Conservation (phyloP, 164 flowering plant species). For the Vitis rupestris region DNA sequence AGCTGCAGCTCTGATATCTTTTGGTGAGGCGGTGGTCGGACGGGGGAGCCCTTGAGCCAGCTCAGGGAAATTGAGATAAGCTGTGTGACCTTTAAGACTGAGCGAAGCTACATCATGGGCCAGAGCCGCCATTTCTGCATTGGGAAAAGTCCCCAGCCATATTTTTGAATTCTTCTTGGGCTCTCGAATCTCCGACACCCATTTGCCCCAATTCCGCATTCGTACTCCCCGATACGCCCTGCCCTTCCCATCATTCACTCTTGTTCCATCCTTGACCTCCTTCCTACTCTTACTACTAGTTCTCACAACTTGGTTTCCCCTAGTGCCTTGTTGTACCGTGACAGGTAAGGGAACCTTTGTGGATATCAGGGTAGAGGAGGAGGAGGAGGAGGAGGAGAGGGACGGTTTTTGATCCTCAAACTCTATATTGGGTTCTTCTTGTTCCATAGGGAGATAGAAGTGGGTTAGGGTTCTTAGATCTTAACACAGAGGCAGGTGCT, state of each 20-base stretch:
- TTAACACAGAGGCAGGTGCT: background rate
- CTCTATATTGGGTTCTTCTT: background rate
- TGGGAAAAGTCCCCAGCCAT: conserved; percentile 63
- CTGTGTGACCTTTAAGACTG: conserved; percentile 50
- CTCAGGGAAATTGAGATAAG: conserved; percentile 59
- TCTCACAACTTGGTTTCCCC: background rate
- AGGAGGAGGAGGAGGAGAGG: background rate
- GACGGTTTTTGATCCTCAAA: background rate
- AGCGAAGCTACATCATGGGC: conserved; percentile 68
- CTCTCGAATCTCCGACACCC: conserved; percentile 68
- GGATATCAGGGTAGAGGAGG: background rate
- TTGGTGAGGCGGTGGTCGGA: conserved; percentile 40
- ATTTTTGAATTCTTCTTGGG: conserved; percentile 65
- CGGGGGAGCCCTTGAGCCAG: conserved; percentile 45
- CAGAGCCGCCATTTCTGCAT: conserved; percentile 69
- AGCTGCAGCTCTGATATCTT: conserved; percentile 59
- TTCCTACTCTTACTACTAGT: background rate
- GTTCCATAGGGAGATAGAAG: conserved; percentile 1
- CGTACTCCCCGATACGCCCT: conserved; percentile 49
- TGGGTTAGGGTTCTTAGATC: background rate
- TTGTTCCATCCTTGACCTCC: background rate
- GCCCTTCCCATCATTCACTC: conserved; percentile 4
- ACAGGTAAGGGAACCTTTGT: no score
- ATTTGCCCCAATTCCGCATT: conserved; percentile 60
- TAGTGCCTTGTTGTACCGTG: background rate